A percentile compares a stretch with the other conserved stretches of the same genome.
These are phyloP conservation scores for Orbilia quercus DNA, from an alignment of 2,329 filamentous ascomycete species.

Conservation along the genomic window DNA sequence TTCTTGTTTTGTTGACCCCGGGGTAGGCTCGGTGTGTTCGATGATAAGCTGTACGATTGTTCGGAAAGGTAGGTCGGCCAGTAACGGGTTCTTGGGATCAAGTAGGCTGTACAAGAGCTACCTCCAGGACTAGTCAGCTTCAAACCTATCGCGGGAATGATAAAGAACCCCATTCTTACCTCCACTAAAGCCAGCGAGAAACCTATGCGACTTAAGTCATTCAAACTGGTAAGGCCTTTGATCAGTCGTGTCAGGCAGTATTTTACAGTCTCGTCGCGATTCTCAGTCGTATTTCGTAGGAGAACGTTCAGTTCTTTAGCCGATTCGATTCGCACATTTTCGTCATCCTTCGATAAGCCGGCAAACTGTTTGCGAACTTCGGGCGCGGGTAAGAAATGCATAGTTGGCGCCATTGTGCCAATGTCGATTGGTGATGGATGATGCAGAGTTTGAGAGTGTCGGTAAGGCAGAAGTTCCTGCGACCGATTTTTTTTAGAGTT, in stretches of 20 bases:
- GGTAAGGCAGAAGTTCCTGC: constrained; percentile 18
- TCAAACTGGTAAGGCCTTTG: constrained; percentile 86
- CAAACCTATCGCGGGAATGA: background rate
- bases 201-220: constrained; percentile 86
- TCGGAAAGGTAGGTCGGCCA: constrained; percentile 34
- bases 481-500: constrained; percentile 32
- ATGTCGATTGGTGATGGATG: background rate
- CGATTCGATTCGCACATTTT: constrained; percentile 45
- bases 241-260: constrained; percentile 71
- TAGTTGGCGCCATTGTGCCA: constrained; percentile 26
- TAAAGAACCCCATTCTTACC: constrained; percentile 53
- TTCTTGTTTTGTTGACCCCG: constrained; percentile 72
- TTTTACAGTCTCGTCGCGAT: constrained; percentile 47
- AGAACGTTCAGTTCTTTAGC: constrained; percentile 44
- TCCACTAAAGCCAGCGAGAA: constrained; percentile 91
- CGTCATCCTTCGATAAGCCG: constrained; percentile 51
- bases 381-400: constrained; percentile 40
- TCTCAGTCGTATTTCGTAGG: constrained; percentile 38
- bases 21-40: constrained; percentile 55
- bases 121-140: constrained; percentile 17
- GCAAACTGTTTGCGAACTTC: constrained; percentile 48
- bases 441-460: background rate
- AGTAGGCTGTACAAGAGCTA: constrained; percentile 47
- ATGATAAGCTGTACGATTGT: constrained; percentile 51
- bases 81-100: constrained; percentile 33